Base-by-base conservation (phyloP, 441 rosid genomes). In the Pelargonium australe region DNA sequence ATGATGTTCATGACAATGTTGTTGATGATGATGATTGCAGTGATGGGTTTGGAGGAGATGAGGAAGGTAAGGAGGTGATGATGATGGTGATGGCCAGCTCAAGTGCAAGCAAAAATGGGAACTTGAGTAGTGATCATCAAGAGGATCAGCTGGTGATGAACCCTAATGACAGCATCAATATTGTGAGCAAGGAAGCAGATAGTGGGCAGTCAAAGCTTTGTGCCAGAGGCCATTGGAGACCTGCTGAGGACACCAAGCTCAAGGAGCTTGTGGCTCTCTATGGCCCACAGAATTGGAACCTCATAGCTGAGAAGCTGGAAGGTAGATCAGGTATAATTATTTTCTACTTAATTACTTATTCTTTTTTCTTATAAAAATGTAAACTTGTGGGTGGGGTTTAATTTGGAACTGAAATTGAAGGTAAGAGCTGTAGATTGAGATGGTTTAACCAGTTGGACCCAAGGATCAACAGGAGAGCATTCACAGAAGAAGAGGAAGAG, bases 381-480 rank as follows among this genome's bases (percentile, higher is more conserved):
- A 20, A 20, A 20, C 23, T 20, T 20, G 23, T 20, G 23, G 23
- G 23, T 20, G 23, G 23, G 23, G 23, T 20, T 20, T 20, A 20
- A 25, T 25, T 25, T 25, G 31, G 31, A 25, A 25, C 31, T 25
- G 31, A 25, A 25, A 25, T 25, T 25, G 31, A 25, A 25, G 31
- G 96, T 53, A 90, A 90, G 81, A 90, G 97, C 72, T 90, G 95
- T 74, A 81, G 92, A 75, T 78, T 90, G 70, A 83, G 97, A 72
- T 90, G 97, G 97, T 88, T 90, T 74, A 90, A 90, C 74, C 95
- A 90, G 84, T 70, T 90, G 79, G 97, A 90, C 70, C 97, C 97
- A 40, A 85, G 89, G 77, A 88, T 90, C 66, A 90, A 87, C 71
- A 86, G 89, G 70, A 87, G 85, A 69, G 87, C 95, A 1, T 88